phyloP scores from a whole-genome alignment of 495 filamentous ascomycete genomes.

The Penicillium subrubescens region DNA sequence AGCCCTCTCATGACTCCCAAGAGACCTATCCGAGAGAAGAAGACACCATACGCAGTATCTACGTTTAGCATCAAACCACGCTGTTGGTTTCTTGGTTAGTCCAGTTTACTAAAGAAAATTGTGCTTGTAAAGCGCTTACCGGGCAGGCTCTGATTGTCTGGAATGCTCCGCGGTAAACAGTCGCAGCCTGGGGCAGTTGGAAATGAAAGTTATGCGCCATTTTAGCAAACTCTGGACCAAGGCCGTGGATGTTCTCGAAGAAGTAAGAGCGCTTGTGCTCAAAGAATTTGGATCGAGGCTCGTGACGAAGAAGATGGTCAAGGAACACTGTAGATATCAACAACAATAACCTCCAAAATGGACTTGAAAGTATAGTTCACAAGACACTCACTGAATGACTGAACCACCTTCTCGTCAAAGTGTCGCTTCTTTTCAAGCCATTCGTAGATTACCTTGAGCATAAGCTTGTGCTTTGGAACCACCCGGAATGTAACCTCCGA shows the following conservation, averaged over 20 bases:
- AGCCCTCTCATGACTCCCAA: constrained; percentile 35
- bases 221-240: constrained; percentile 43
- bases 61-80: constrained; percentile 74
- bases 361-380: constrained; percentile 12
- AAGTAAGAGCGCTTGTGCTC: constrained; percentile 82
- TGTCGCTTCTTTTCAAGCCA: constrained; percentile 63
- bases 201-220: constrained; percentile 12
- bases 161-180: constrained; percentile 84
- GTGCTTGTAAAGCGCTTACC: constrained; percentile 36
- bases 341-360: constrained; percentile 27
- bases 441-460: constrained; percentile 59
- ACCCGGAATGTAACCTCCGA: constrained; percentile 55
- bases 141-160: constrained; percentile 71
- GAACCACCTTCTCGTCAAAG: constrained; percentile 67
- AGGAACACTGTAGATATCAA: constrained; percentile 59
- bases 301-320: constrained; percentile 83
- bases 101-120: background rate
- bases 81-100: constrained; percentile 26
- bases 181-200: constrained; percentile 51
- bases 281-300: constrained; percentile 62
- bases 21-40: constrained; percentile 39
- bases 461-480: constrained; percentile 58
- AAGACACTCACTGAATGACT: constrained; percentile 67
- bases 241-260: constrained; percentile 36
- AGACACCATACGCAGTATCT: constrained; percentile 55